A percentile compares a stretch with the other conserved stretches of the same genome.
phyloP scores from a whole-genome alignment of 139 green algal species.

The Zygnema circumcarinatum region DNA sequence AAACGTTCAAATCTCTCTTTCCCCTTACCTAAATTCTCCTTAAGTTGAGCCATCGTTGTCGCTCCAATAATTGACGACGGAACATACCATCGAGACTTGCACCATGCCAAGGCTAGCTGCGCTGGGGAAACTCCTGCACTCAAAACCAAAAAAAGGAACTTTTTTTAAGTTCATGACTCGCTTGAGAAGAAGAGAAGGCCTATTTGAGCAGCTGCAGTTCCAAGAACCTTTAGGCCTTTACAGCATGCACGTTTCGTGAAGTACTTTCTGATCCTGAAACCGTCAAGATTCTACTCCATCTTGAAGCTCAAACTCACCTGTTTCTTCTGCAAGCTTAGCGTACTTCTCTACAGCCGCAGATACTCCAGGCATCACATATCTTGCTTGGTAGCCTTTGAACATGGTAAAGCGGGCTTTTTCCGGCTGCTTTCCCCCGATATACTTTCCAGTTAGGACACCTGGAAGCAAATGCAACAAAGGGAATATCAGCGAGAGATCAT shows the following conservation, averaged over 20 bases:
- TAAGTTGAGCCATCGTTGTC: conserved; percentile 76
- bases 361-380: conserved; percentile 29
- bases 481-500: conserved; percentile 6
- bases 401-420: conserved; percentile 41
- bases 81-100: conserved; percentile 72
- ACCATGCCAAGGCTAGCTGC: conserved; percentile 83
- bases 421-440: conserved; percentile 49
- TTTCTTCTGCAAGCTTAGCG: conserved; percentile 28
- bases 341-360: conserved; percentile 40
- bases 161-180: conserved; percentile 23
- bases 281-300: too few species aligned
- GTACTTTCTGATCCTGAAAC: too few species aligned
- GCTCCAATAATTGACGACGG: conserved; percentile 89
- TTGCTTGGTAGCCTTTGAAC: conserved; percentile 44
- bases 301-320: conserved; percentile 28
- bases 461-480: conserved; percentile 19
- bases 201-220: conserved; percentile 14
- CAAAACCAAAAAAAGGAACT: conserved; percentile 11
- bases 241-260: conserved; percentile 6
- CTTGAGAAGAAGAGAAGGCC: conserved; percentile 5
- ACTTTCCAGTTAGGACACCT: conserved; percentile 63
- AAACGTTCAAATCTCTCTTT: background rate
- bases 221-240: conserved; percentile 28
- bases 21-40: conserved; percentile 54
- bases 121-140: conserved; percentile 39